Evolutionary conservation across 129 eudicot species (phyloP), one percentile per base, ranked within the genome.

Genomic region (Ambrosia trifida): DNA sequence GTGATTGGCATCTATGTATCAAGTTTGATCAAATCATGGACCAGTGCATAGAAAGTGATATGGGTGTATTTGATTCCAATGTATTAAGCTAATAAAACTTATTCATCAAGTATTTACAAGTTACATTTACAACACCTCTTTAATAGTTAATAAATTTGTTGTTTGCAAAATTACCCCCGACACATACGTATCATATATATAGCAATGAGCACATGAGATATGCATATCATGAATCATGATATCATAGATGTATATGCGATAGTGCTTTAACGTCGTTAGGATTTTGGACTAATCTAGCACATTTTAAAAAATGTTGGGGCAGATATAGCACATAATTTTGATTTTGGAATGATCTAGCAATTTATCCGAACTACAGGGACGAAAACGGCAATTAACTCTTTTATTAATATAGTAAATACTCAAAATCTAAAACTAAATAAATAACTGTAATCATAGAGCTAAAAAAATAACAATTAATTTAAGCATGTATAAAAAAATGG

Each of bases 1-100:
- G 83, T 53, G 50, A 54, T 88, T 52, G 88, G 86, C 36, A 40
- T 88, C 4, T 85, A 78, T 58, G 56, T 85, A 41, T 66, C 80
- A 7, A 53, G 60, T 43, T 69, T 77, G 46, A 57, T 72, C 53
- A 82, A 66, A 70, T 82, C 66, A 40, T 75, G 83, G 70, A 44
- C 53, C 10, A 76, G 59, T 36, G 51, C 52, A 53, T 66, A 40
- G 49, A 64, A 20, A 41, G 0, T 53, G 74, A 24, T 66, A 17
- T 12, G 31, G 0, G 36, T 68, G 74, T 57, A 63, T 63, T 14
- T 51, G 28, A 47, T 63, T 73, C 16, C 7, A 66, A 57, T 67
- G 66, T 64, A n/a, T 0, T 54, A 32, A 17, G n/a, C 12, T 41
- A 12, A 66, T 56, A 6, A 70, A 56, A 32, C 18, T 74, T 50